Percentiles rank a stretch among this genome's conserved stretches.
Evolutionary conservation across 257 asterid species (phyloP).

Genomic region (Solanum peruvianum): DNA sequence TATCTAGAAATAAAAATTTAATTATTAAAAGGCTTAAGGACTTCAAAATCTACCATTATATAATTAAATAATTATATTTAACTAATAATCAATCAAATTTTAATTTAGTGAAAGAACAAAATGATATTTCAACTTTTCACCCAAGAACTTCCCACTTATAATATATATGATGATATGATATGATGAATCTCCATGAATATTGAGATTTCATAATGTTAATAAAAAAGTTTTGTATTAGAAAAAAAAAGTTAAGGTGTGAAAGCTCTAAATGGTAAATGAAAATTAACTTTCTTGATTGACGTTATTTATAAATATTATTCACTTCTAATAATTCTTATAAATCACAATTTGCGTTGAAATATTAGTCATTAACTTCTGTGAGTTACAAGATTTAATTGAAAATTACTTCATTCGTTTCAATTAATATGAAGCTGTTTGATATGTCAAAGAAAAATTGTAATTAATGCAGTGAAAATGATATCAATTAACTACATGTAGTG

Average conservation of each 20-base stretch:
- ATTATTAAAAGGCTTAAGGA: too few relatives aligned
- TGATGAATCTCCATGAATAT: not conserved
- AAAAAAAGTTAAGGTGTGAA: not conserved
- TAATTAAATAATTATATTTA: too few relatives aligned
- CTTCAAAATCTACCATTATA: too few relatives aligned
- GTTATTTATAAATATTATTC: not conserved
- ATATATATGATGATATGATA: too few relatives aligned
- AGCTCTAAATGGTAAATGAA: not conserved
- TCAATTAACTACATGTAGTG: not conserved
- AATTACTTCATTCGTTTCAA: not conserved
- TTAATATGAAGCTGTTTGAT: not conserved
- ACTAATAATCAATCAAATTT: too few relatives aligned
- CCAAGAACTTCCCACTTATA: too few relatives aligned
- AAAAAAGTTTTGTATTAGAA: not conserved
- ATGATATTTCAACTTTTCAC: too few relatives aligned
- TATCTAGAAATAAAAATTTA: too few relatives aligned
- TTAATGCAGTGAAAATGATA: not conserved
- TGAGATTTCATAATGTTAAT: not conserved
- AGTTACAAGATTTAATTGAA: too few relatives aligned
- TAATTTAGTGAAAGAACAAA: too few relatives aligned
- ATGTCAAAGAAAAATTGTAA: not conserved
- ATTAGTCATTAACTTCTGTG: not conserved
- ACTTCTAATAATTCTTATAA: not conserved
- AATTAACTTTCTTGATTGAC: not conserved
- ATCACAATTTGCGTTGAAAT: not conserved